phyloP scores from a whole-genome alignment of 495 filamentous ascomycete species.

The Tetracladium setigerum region DNA sequence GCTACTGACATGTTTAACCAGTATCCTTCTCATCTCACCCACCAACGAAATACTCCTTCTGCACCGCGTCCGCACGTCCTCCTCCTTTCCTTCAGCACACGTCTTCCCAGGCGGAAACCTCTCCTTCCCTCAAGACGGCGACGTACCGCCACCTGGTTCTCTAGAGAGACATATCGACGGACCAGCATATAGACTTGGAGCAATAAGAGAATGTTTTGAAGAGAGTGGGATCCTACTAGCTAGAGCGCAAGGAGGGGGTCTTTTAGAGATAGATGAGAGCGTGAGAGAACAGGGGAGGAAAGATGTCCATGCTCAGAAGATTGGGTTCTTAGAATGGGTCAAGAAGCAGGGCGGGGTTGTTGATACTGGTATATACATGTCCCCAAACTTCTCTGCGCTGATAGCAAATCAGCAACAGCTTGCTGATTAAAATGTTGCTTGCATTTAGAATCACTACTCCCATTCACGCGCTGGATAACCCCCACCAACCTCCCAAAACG shows the following conservation, averaged over 20 bases:
- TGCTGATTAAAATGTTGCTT: background rate
- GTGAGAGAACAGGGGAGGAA: constrained; percentile 59
- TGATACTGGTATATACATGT: constrained; percentile 50
- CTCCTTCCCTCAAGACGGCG: constrained; percentile 60
- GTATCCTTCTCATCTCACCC: constrained; percentile 79
- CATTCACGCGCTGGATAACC: constrained; percentile 90
- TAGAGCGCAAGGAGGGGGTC: constrained; percentile 28
- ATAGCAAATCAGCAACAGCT: background rate
- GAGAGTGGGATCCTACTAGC: constrained; percentile 88
- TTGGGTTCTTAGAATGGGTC: constrained; percentile 63
- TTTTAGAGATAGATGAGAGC: constrained; percentile 50
- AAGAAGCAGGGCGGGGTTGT: constrained; percentile 48
- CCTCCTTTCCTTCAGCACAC: constrained; percentile 82
- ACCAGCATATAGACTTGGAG: constrained; percentile 62
- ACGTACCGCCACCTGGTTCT: constrained; percentile 38
- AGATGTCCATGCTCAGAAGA: constrained; percentile 50
- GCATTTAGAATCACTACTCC: constrained; percentile 52
- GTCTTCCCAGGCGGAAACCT: constrained; percentile 96
- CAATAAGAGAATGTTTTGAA: constrained; percentile 89
- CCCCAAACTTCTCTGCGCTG: background rate
- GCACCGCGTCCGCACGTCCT: constrained; percentile 73
- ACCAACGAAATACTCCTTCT: constrained; percentile 82
- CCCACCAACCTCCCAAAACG: constrained; percentile 62
- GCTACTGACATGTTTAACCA: constrained; percentile 24
- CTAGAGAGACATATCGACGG: constrained; percentile 56